These are phyloP conservation scores for Rhizoctonia solani DNA, from an alignment of 1,284 basidiomycete species.

Conservation along the genomic window DNA sequence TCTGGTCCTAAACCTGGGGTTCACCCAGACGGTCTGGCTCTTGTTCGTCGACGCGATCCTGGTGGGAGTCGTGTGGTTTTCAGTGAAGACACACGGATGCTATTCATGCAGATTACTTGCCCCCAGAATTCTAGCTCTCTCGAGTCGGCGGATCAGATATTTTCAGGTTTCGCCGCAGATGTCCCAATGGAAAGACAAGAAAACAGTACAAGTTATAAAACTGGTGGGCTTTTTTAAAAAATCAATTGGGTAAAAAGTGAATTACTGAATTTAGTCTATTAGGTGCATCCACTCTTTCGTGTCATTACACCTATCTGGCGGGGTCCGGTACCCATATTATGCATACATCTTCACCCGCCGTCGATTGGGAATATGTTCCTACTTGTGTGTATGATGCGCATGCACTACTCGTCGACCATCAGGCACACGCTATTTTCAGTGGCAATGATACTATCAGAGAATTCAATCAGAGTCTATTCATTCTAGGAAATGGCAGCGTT, in stretches of 20 bases:
- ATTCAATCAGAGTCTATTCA: slow-evolving; percentile 29
- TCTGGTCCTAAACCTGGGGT: neutral
- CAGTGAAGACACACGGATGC: slow-evolving; percentile 9
- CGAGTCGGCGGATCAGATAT: neutral
- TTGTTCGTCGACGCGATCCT: neutral
- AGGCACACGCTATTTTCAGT: neutral
- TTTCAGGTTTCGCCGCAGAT: slow-evolving; percentile 14
- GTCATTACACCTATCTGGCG: slow-evolving; percentile 30
- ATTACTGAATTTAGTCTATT: neutral
- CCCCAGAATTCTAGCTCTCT: slow-evolving; percentile 3
- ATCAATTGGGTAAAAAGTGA: neutral
- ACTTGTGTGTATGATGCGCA: slow-evolving; percentile 25
- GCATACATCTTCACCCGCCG: slow-evolving; percentile 5
- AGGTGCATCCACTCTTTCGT: slow-evolving; percentile 22
- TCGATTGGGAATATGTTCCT: slow-evolving; percentile 14
- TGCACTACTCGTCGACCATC: neutral
- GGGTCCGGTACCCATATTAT: slow-evolving; percentile 2
- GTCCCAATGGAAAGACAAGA: slow-evolving; percentile 27
- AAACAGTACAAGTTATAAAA: slow-evolving; percentile 3
- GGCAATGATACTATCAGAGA: neutral
- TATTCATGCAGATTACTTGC: slow-evolving; percentile 27
- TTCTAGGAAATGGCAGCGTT: slow-evolving; percentile 5
- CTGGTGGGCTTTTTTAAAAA: slow-evolving; percentile 6
- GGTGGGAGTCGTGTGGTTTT: slow-evolving; percentile 19
- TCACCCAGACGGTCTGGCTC: neutral